Conservation (phyloP, 1,139 yeast species). For the Yarrowia galli region DNA sequence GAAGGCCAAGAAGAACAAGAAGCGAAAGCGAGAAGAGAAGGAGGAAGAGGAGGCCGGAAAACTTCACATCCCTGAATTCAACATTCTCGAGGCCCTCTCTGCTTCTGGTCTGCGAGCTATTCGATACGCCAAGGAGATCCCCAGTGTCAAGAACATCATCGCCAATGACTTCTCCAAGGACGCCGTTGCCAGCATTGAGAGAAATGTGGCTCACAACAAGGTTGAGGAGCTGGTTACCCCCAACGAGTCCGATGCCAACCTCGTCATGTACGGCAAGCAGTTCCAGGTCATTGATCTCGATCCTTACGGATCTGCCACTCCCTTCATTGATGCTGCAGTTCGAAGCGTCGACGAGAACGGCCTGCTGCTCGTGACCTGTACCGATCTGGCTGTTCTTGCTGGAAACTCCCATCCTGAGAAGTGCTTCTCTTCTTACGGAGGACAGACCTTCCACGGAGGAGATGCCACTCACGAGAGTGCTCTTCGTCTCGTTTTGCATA, state of each 20-base stretch:
- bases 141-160: slow-evolving; percentile 69
- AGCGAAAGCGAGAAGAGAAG: slow-evolving; percentile 42
- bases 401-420: slow-evolving; percentile 97
- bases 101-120: slow-evolving; percentile 96
- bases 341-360: slow-evolving; percentile 86
- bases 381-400: slow-evolving; percentile 94
- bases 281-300: slow-evolving; percentile 90
- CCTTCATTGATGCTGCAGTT: slow-evolving; percentile 89
- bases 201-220: slow-evolving; percentile 72
- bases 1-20: slow-evolving; percentile 48
- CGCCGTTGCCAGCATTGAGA: slow-evolving; percentile 82
- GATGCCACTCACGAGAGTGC: slow-evolving; percentile 96
- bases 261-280: slow-evolving; percentile 66
- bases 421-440: slow-evolving; percentile 95
- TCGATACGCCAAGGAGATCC: slow-evolving; percentile 89
- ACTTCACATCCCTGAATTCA: slow-evolving; percentile 57
- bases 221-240: slow-evolving; percentile 63
- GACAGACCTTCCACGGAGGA: slow-evolving; percentile 70
- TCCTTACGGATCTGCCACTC: slow-evolving; percentile 97
- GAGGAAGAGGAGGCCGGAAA: slow-evolving; percentile 37
- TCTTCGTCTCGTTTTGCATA: slow-evolving; percentile 76
- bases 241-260: slow-evolving; percentile 87
- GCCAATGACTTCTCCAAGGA: slow-evolving; percentile 89
- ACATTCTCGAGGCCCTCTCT: slow-evolving; percentile 84
- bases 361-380: slow-evolving; percentile 85